Percentiles rank a stretch among this genome's conserved stretches.
These are phyloP conservation scores for Candida maesae DNA, from an alignment of 805 yeast genomes.

Conservation along the genomic window DNA sequence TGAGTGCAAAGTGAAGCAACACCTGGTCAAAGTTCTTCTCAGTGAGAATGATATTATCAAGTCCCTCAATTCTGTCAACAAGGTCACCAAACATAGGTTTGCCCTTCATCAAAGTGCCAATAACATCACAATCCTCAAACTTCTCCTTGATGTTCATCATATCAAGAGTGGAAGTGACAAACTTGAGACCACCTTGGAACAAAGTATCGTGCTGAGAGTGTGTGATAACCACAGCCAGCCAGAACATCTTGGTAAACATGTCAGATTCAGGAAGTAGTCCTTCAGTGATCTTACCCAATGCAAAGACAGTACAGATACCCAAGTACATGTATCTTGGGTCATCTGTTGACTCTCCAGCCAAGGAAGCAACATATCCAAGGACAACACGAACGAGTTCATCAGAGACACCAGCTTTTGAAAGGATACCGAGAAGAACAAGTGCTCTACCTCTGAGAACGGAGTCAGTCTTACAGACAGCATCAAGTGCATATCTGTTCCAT, in stretches of 20 bases:
- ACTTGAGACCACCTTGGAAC: slow-evolving; percentile 38
- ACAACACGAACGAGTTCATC: slow-evolving; percentile 46
- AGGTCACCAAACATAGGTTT: slow-evolving; percentile 35
- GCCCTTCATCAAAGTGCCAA: slow-evolving; percentile 29
- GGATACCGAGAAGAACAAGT: slow-evolving; percentile 62
- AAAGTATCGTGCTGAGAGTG: slow-evolving; percentile 33
- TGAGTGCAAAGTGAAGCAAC: slow-evolving; percentile 43
- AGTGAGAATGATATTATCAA: slow-evolving; percentile 37
- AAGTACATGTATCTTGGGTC: slow-evolving; percentile 22
- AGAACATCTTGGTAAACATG: slow-evolving; percentile 31
- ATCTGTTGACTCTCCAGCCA: slow-evolving; percentile 29
- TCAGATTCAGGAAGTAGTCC: slow-evolving; percentile 34
- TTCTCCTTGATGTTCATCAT: slow-evolving; percentile 32
- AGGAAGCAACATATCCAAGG: slow-evolving; percentile 29
- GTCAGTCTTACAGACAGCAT: slow-evolving; percentile 51
- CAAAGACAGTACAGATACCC: slow-evolving; percentile 35
- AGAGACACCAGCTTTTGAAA: slow-evolving; percentile 59
- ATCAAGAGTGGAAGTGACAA: slow-evolving; percentile 33
- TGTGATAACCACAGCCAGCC: slow-evolving; percentile 33
- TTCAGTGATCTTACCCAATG: slow-evolving; percentile 37
- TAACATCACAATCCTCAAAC: slow-evolving; percentile 22
- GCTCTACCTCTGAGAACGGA: slow-evolving; percentile 68
- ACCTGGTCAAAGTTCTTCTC: slow-evolving; percentile 48
- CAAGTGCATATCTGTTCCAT: slow-evolving; percentile 62
- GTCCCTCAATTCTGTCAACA: slow-evolving; percentile 40